These are phyloP conservation scores for Ganoderma boninense DNA, from an alignment of 1,284 basidiomycete genomes.

Conservation along the genomic window DNA sequence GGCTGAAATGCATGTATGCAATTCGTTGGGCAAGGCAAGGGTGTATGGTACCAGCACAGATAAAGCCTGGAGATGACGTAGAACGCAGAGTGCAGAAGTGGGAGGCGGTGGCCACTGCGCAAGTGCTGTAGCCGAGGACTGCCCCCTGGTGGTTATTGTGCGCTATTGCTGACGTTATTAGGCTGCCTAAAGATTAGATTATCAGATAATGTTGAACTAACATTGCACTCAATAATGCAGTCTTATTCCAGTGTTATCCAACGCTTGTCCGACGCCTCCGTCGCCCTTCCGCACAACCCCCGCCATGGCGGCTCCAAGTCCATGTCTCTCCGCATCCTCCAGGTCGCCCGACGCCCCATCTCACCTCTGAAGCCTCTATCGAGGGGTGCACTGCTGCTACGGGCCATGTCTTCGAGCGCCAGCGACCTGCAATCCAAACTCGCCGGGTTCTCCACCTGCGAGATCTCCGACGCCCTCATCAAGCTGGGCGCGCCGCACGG, in stretches of 20 bases:
- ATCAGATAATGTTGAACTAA: neutral
- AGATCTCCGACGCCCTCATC: conserved; percentile 92
- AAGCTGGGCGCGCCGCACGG: conserved; percentile 83
- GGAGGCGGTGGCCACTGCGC: neutral
- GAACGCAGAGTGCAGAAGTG: neutral
- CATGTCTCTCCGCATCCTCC: conserved; percentile 11
- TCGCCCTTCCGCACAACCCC: conserved; percentile 4
- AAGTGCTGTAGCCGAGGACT: neutral
- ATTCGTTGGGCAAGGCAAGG: neutral
- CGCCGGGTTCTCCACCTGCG: conserved; percentile 70
- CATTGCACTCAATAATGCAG: neutral
- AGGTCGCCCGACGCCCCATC: neutral
- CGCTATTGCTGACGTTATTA: conserved; percentile 19
- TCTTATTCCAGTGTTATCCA: neutral
- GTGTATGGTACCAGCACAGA: neutral
- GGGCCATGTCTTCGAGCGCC: conserved; percentile 31
- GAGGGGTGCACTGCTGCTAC: conserved; percentile 1
- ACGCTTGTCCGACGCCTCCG: conserved; percentile 11
- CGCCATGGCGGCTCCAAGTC: neutral
- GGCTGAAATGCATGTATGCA: conserved; percentile 4
- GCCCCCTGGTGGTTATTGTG: conserved; percentile 8
- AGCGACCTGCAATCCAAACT: conserved; percentile 44
- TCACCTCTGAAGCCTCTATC: neutral
- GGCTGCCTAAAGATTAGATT: neutral
- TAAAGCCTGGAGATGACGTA: neutral